Conservation (phyloP, 1,284 basidiomycete genomes). For the Grifola frondosa region DNA sequence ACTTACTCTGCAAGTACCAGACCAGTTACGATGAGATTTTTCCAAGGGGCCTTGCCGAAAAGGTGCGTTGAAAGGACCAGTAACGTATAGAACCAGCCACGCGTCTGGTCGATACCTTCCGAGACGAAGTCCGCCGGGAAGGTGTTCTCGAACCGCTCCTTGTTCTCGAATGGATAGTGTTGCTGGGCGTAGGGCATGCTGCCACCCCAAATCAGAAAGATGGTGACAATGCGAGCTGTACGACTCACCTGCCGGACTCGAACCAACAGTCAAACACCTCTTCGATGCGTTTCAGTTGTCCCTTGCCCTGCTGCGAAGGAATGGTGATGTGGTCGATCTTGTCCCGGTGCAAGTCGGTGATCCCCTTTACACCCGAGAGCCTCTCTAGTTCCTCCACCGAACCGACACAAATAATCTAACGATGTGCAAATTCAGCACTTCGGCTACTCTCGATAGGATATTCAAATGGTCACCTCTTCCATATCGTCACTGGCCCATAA, state of each 20-base stretch:
- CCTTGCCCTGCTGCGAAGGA: slow-evolving; percentile 90
- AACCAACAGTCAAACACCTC: slow-evolving; percentile 99
- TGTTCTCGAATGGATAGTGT: slow-evolving; percentile 99
- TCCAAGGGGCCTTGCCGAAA: slow-evolving; percentile 94
- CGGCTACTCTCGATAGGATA: background rate
- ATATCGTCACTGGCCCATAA: slow-evolving; percentile 95
- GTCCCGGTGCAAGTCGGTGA: slow-evolving; percentile 94
- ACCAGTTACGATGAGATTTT: slow-evolving; percentile 96
- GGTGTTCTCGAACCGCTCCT: slow-evolving; percentile 78
- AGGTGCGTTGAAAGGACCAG: slow-evolving; percentile 95
- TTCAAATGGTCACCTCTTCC: slow-evolving; percentile 65
- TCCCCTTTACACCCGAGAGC: slow-evolving; percentile 82
- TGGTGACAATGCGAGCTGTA: background rate
- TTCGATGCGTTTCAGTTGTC: slow-evolving; percentile 83
- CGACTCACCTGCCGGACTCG: slow-evolving; percentile 88
- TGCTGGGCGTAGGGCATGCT: slow-evolving; percentile 99
- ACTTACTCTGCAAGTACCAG: slow-evolving; percentile 91
- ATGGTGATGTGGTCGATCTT: slow-evolving; percentile 97
- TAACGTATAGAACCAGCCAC: slow-evolving; percentile 99
- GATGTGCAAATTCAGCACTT: background rate
- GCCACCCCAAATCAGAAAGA: slow-evolving; percentile 9
- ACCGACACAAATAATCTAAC: slow-evolving; percentile 81
- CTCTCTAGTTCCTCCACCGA: slow-evolving; percentile 89
- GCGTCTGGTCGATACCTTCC: slow-evolving; percentile 94
- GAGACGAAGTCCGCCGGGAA: slow-evolving; percentile 99